Base-by-base conservation (phyloP, 1,139 yeast genomes). In the Lipomyces yarrowii region DNA sequence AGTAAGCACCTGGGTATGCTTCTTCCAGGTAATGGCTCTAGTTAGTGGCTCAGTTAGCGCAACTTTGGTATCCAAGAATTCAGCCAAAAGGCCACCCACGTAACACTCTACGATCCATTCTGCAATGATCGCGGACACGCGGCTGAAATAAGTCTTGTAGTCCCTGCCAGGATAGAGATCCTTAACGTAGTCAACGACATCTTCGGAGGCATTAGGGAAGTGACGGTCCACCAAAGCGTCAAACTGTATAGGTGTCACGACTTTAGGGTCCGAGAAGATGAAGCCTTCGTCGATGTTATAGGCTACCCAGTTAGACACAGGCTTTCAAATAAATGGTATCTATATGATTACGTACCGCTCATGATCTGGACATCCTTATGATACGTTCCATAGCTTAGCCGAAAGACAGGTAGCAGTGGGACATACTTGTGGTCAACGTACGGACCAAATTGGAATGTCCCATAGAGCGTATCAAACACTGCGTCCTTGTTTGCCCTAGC, bases 21-120 rank as follows among this genome's bases (percentile, higher is more conserved):
- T 51, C 57, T 33, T 60, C 57, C 39, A 65, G n/a, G 37, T 30
- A 65, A 5, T 42, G 58, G 33, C 53, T 23, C 60, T 57, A 57
- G 26, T 21, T 7, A 11, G 5, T 18, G 30, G 2, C 2, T 26
- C 30, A 39, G 33, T 55, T 33, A 15, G 35, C 18, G 1, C 18
- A 4, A 39, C 18, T 13, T 30, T 35, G 13, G 8, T 26, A 26
- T 26, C 30, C 33, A 15, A 33, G 13, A 0, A 35, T 18, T n/a
- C 33, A 23, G 26, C 18, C 6, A 18, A 13, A 2, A 21, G 33
- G n/a, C 30, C 26, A 51, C 55, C 10, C 23, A 57, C 18, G 26
- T 66, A 53, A 56, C 69, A 66, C 8, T 30, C 63, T 13, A 66
- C 62, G 13, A 66, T 57, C 69, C 69, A 66, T 26, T 66, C 69